A percentile compares a stretch with the other conserved stretches of the same genome.
Conservation (phyloP, 805 yeast species). For the Pichia kluyveri region DNA sequence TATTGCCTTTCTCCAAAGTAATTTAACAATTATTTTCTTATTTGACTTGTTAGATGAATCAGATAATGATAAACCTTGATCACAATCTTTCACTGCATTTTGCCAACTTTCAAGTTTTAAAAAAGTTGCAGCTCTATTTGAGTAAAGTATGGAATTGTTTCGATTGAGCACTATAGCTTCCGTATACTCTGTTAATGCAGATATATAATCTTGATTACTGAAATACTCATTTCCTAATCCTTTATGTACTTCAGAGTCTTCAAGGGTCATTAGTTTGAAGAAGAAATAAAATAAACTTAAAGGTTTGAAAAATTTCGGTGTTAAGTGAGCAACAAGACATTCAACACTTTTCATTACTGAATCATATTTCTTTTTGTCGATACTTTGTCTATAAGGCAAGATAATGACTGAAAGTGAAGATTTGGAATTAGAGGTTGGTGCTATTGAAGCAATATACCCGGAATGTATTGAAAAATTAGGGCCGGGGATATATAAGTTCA, state of each 20-base stretch:
- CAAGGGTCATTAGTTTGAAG: background rate
- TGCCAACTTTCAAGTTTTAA: conserved; percentile 41
- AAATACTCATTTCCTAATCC: conserved; percentile 2
- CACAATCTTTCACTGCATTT: conserved; percentile 41
- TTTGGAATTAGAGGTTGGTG: conserved; percentile 63
- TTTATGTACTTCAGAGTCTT: background rate
- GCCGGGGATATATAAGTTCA: conserved; percentile 36
- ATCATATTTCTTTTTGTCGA: too few relatives aligned
- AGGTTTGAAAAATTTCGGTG: too few relatives aligned
- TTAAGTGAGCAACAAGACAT: too few relatives aligned
- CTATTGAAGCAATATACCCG: conserved; percentile 85
- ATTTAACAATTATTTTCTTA: conserved; percentile 29
- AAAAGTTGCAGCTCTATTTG: conserved; percentile 66
- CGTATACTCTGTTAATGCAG: conserved; percentile 28
- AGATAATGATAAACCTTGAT: conserved; percentile 33
- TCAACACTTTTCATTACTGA: too few relatives aligned
- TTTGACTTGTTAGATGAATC: background rate
- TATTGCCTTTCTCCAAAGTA: conserved; percentile 42
- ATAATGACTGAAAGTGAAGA: conserved; percentile 32
- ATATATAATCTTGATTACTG: background rate
- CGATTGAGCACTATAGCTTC: conserved; percentile 32
- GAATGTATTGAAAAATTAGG: conserved; percentile 36
- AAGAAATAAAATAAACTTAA: too few relatives aligned
- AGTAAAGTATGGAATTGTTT: conserved; percentile 43
- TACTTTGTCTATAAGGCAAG: too few relatives aligned